Conservation (phyloP, 2,329 filamentous ascomycete species). For the Coniochaeta sp. region DNA sequence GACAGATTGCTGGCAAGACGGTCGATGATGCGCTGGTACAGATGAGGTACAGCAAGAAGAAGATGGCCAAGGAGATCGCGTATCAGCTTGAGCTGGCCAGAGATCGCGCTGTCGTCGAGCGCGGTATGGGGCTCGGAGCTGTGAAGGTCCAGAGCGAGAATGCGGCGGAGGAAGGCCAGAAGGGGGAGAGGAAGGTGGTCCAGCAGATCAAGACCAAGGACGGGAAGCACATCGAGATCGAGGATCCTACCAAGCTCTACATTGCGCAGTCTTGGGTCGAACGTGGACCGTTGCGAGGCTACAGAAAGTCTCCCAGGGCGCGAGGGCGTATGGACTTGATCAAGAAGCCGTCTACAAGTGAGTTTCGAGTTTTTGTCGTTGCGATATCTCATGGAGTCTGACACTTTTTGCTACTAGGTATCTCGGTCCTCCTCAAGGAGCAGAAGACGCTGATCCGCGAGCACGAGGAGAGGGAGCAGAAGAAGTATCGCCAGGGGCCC, state of each 20-base stretch:
- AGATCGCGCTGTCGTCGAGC: slow-evolving; percentile 69
- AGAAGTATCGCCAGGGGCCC: slow-evolving; percentile 65
- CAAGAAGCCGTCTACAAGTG: slow-evolving; percentile 67
- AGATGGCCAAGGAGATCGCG: slow-evolving; percentile 72
- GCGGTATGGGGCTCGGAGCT: slow-evolving; percentile 73
- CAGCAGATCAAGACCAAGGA: slow-evolving; percentile 63
- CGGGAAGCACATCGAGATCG: slow-evolving; percentile 63
- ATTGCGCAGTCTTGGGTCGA: slow-evolving; percentile 91
- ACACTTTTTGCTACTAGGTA: slow-evolving; percentile 37
- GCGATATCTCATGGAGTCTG: slow-evolving; percentile 11
- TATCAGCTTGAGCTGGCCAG: slow-evolving; percentile 75
- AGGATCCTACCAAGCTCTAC: slow-evolving; percentile 76
- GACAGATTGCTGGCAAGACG: slow-evolving; percentile 89
- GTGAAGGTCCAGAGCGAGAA: slow-evolving; percentile 24
- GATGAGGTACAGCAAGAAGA: slow-evolving; percentile 95
- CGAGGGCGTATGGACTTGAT: slow-evolving; percentile 64
- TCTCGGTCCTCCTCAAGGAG: slow-evolving; percentile 83
- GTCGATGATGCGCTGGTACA: slow-evolving; percentile 88
- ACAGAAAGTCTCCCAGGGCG: slow-evolving; percentile 63
- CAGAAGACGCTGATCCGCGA: slow-evolving; percentile 82
- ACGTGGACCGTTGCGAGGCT: slow-evolving; percentile 55
- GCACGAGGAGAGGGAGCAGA: slow-evolving; percentile 69
- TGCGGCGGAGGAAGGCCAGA: slow-evolving; percentile 14
- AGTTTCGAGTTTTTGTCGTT: slow-evolving; percentile 27
- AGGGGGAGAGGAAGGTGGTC: slow-evolving; percentile 15